A percentile compares a stretch with the other conserved stretches of the same genome.
Conservation (phyloP, 2,329 filamentous ascomycete genomes). For the Elsinoe australis region DNA sequence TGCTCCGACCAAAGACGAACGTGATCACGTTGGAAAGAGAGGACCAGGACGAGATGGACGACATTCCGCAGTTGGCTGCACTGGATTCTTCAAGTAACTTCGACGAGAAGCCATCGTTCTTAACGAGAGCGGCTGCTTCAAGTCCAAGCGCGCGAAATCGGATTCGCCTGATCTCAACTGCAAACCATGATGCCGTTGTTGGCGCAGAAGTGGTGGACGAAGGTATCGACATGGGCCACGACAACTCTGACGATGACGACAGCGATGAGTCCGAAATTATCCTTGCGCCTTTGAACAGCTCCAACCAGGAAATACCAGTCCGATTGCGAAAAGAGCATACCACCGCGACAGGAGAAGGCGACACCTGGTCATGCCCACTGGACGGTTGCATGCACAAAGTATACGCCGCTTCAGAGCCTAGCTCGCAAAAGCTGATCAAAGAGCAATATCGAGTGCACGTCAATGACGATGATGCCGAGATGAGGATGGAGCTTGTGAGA, state of each 20-base stretch:
- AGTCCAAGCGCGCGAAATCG: too few relatives aligned
- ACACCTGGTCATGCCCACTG: slow-evolving; percentile 60
- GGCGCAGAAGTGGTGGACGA: slow-evolving; percentile 24
- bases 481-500: slow-evolving; percentile 44
- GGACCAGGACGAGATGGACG: slow-evolving; percentile 23
- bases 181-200: neutral
- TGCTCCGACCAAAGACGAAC: slow-evolving; percentile 29
- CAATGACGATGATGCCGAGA: slow-evolving; percentile 42
- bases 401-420: slow-evolving; percentile 51
- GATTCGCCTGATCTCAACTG: too few relatives aligned
- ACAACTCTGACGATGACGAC: slow-evolving; percentile 14
- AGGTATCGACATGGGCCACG: slow-evolving; percentile 29
- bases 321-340: slow-evolving; percentile 11
- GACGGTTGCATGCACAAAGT: slow-evolving; percentile 58
- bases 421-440: slow-evolving; percentile 50
- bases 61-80: slow-evolving; percentile 16
- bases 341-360: slow-evolving; percentile 23
- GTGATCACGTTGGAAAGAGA: slow-evolving; percentile 25
- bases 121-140: neutral
- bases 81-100: too few relatives aligned
- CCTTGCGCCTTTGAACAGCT: neutral
- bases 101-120: neutral
- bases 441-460: slow-evolving; percentile 57
- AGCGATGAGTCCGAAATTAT: slow-evolving; percentile 7
- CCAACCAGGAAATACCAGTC: neutral